Percentiles rank a stretch among this genome's conserved stretches.
Evolutionary conservation across 345 rosid genomes (phyloP).

Genomic region (Erysimum cheiranthoides): DNA sequence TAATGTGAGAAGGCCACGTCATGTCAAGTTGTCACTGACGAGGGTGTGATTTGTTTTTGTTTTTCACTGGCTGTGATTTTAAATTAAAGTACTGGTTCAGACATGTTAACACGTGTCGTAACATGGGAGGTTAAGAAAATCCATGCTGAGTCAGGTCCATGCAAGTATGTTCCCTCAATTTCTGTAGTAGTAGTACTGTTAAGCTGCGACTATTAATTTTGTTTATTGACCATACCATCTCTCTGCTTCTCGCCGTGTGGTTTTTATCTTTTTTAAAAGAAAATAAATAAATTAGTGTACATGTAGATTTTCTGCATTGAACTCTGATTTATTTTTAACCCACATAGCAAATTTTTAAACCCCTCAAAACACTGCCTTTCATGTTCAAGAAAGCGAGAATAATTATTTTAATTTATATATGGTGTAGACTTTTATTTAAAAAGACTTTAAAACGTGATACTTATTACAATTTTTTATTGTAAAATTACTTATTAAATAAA

Average conservation of each 20-base stretch:
- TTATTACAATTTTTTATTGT: not conserved
- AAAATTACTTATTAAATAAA: too few relatives aligned
- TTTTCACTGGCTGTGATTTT: not conserved
- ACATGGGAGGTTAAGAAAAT: not conserved
- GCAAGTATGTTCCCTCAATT: slow-evolving; percentile 33
- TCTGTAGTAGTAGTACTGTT: not conserved
- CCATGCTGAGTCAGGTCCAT: slow-evolving; percentile 52
- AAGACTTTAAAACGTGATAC: not conserved
- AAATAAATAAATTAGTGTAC: not conserved
- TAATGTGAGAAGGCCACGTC: slow-evolving; percentile 30
- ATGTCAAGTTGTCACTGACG: slow-evolving; percentile 29
- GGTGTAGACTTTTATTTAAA: not conserved
- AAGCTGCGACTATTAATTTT: slow-evolving; percentile 15
- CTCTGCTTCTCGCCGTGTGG: not conserved
- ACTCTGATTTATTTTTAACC: not conserved
- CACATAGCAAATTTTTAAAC: not conserved
- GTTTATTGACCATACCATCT: not conserved
- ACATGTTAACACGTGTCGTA: slow-evolving; percentile 43
- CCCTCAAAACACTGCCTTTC: not conserved
- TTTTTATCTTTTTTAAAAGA: not conserved
- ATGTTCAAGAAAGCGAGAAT: not conserved
- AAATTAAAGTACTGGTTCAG: slow-evolving; percentile 19
- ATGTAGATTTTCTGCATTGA: not conserved
- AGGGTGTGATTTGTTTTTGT: not conserved
- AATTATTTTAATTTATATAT: not conserved